phyloP scores from a whole-genome alignment of 2,329 filamentous ascomycete species.

The Dothistroma septosporum region DNA sequence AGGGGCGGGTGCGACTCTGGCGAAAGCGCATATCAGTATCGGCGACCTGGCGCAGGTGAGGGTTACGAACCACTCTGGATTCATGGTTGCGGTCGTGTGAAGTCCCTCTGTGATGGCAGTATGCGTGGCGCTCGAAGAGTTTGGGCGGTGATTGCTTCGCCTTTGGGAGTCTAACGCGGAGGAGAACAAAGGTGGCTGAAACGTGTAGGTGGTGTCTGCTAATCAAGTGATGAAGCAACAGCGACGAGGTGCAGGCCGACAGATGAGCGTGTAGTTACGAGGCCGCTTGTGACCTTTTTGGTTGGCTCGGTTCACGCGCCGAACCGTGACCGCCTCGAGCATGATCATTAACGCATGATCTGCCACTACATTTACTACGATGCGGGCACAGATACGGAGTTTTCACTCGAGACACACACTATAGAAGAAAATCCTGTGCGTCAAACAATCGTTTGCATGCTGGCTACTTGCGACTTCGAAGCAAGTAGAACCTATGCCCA shows the following conservation, averaged over 20 bases:
- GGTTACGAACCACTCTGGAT: constrained; percentile 79
- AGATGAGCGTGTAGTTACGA: neutral
- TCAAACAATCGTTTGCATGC: neutral
- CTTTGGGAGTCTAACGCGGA: neutral
- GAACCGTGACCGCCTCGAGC: neutral
- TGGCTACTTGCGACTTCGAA: neutral
- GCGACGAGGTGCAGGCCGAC: neutral
- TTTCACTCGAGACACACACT: neutral
- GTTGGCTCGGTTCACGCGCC: too few species aligned
- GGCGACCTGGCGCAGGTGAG: constrained; percentile 5
- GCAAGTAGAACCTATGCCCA: neutral
- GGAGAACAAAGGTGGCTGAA: neutral
- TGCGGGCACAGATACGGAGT: too few species aligned
- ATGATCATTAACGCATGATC: neutral
- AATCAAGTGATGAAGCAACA: neutral
- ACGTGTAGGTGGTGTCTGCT: neutral
- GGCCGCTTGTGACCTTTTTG: too few species aligned
- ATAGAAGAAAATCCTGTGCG: neutral
- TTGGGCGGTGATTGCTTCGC: neutral
- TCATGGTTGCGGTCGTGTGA: constrained; percentile 54
- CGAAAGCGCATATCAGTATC: constrained; percentile 11
- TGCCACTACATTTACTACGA: neutral
- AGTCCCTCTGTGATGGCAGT: neutral
- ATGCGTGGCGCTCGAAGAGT: neutral
- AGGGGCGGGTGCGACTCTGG: constrained; percentile 4